Conservation (phyloP, 352 stramenopile species). For the Globisporangium heterothallicum region DNA sequence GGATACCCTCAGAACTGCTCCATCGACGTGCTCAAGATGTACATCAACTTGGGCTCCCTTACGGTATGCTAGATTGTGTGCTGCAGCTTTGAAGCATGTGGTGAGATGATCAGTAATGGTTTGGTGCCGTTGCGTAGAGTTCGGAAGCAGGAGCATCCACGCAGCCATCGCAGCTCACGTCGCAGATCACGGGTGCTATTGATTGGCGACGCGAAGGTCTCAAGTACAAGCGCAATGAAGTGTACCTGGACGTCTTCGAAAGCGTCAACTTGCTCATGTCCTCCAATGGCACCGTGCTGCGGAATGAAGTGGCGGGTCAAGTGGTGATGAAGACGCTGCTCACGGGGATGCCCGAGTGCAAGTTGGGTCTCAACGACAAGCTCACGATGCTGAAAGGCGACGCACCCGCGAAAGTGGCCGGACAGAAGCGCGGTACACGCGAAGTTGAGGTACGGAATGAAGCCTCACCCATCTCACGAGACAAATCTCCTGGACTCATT, state of each 20-base stretch:
- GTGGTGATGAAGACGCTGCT: slow-evolving; percentile 98
- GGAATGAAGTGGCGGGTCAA: slow-evolving; percentile 94
- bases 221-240: slow-evolving; percentile 98
- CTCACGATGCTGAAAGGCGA: slow-evolving; percentile 96
- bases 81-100: neutral
- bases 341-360: slow-evolving; percentile 98
- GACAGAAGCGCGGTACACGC: slow-evolving; percentile 65
- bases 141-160: slow-evolving; percentile 89
- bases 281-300: slow-evolving; percentile 89
- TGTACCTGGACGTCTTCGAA: slow-evolving; percentile 98
- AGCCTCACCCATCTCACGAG: too few relatives aligned
- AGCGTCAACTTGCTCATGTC: slow-evolving; percentile 96
- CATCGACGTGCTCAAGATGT: slow-evolving; percentile 96
- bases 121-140: slow-evolving; percentile 42
- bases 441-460: slow-evolving; percentile 45
- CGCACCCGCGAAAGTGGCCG: slow-evolving; percentile 42
- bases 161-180: slow-evolving; percentile 80
- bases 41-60: slow-evolving; percentile 95
- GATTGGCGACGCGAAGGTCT: slow-evolving; percentile 93
- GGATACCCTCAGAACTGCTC: slow-evolving; percentile 98
- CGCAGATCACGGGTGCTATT: slow-evolving; percentile 86
- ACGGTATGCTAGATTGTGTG: slow-evolving; percentile 27
- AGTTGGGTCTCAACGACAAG: slow-evolving; percentile 98
- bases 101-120: neutral
- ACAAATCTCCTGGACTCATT: too few relatives aligned